These are phyloP conservation scores for Stagonosporopsis rhizophila DNA, from an alignment of 2,329 filamentous ascomycete species.

Conservation along the genomic window DNA sequence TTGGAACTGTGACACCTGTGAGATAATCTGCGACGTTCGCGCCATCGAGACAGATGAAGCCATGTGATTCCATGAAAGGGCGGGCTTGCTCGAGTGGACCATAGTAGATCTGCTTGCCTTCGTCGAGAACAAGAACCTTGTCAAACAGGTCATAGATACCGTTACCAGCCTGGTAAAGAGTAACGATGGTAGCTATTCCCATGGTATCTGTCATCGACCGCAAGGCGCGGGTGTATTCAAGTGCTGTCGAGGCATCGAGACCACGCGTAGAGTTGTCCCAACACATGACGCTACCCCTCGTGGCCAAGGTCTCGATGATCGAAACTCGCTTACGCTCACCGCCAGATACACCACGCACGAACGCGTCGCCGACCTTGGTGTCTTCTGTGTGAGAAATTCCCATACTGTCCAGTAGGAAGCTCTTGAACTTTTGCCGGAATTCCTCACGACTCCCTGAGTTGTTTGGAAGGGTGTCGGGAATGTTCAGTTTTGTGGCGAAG, in stretches of 20 bases:
- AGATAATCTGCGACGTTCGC: slow-evolving; percentile 76
- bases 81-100: slow-evolving; percentile 67
- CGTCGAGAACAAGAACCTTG: slow-evolving; percentile 75
- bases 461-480: slow-evolving; percentile 62
- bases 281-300: slow-evolving; percentile 62
- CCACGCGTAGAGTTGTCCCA: slow-evolving; percentile 55
- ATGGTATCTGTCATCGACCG: slow-evolving; percentile 58
- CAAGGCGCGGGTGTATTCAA: slow-evolving; percentile 64
- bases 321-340: slow-evolving; percentile 74
- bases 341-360: slow-evolving; percentile 70
- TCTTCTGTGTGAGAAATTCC: slow-evolving; percentile 61
- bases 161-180: slow-evolving; percentile 61
- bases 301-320: slow-evolving; percentile 69
- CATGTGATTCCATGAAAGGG: slow-evolving; percentile 70
- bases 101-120: slow-evolving; percentile 78
- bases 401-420: slow-evolving; percentile 60
- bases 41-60: slow-evolving; percentile 69
- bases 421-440: slow-evolving; percentile 55
- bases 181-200: slow-evolving; percentile 60
- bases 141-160: slow-evolving; percentile 70
- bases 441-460: slow-evolving; percentile 55
- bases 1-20: slow-evolving; percentile 69
- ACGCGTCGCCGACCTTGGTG: slow-evolving; percentile 73
- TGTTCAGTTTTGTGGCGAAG: slow-evolving; percentile 64
- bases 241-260: slow-evolving; percentile 51